A percentile compares a stretch with the other conserved stretches of the same genome.
Conservation (phyloP, 495 filamentous ascomycete genomes). For the Lophium mytilinum region DNA sequence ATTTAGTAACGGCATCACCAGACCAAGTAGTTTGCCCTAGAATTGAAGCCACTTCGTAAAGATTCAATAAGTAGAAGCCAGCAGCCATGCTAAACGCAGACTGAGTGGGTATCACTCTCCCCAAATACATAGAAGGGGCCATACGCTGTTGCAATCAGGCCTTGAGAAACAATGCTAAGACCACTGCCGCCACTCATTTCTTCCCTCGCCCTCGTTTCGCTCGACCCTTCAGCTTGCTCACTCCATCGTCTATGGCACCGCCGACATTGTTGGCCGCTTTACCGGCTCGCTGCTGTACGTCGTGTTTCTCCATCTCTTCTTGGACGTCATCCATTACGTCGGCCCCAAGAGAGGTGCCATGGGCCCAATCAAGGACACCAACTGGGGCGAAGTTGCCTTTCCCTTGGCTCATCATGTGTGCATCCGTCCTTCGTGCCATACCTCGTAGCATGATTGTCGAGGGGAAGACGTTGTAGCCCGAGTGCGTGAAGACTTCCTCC, state of each 20-base stretch:
- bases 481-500: conserved; percentile 69
- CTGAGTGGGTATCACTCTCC: conserved; percentile 45
- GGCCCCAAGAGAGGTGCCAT: conserved; percentile 56
- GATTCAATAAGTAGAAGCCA: no score
- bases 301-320: conserved; percentile 52
- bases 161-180: not conserved
- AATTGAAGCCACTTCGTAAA: no score
- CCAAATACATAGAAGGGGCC: conserved; percentile 96
- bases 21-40: no score
- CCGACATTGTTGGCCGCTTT: conserved; percentile 26
- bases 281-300: conserved; percentile 43
- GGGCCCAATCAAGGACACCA: conserved; percentile 69
- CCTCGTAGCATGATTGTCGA: conserved; percentile 64
- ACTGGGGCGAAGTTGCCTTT: conserved; percentile 70
- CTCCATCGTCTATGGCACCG: conserved; percentile 10
- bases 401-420: conserved; percentile 52
- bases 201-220: conserved; percentile 13
- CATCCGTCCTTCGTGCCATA: conserved; percentile 60
- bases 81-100: no score
- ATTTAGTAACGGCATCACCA: no score
- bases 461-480: conserved; percentile 68
- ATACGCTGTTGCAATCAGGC: conserved; percentile 68
- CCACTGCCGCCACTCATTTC: not conserved
- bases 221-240: conserved; percentile 13
- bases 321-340: conserved; percentile 50